Percentiles rank a stretch among this genome's conserved stretches.
Evolutionary conservation across 192 early-diverging fungal genomes (phyloP).

Genomic region (Backusella sp.): DNA sequence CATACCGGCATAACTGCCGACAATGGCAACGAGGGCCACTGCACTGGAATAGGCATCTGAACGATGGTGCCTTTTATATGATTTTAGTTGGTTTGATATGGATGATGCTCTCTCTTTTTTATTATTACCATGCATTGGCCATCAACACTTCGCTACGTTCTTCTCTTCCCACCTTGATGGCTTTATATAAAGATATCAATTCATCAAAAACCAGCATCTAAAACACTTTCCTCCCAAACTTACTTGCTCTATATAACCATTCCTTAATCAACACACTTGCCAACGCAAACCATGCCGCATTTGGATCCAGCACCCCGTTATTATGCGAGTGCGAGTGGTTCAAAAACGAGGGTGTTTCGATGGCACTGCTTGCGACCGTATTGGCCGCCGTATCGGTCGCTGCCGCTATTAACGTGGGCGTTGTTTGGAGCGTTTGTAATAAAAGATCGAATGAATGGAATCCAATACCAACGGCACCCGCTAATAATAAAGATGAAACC

Average conservation of each 20-base stretch:
- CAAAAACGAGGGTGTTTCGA: slow-evolving; percentile 5
- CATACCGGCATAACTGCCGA: slow-evolving; percentile 68
- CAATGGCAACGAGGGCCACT: slow-evolving; percentile 73
- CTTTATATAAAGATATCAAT: slow-evolving; percentile 16
- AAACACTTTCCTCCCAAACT: background rate
- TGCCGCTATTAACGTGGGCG: background rate
- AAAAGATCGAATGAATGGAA: slow-evolving; percentile 61
- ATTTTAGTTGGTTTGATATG: background rate
- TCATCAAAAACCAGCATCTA: background rate
- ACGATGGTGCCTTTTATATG: slow-evolving; percentile 65
- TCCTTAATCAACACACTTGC: slow-evolving; percentile 75
- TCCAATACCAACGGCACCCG: slow-evolving; percentile 66
- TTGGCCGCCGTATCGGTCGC: slow-evolving; percentile 3
- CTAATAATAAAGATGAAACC: slow-evolving; percentile 67
- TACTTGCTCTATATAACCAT: slow-evolving; percentile 67
- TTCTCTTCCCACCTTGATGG: slow-evolving; percentile 58
- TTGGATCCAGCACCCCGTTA: slow-evolving; percentile 49
- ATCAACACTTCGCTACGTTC: slow-evolving; percentile 70
- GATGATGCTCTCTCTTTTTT: background rate
- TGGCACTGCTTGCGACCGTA: slow-evolving; percentile 19
- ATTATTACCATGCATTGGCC: slow-evolving; percentile 72
- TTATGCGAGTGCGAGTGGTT: slow-evolving; percentile 19
- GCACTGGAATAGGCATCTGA: slow-evolving; percentile 71
- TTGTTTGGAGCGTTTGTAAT: slow-evolving; percentile 7
- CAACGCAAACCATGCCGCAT: slow-evolving; percentile 72